A percentile compares a stretch with the other conserved stretches of the same genome.
Evolutionary conservation across 805 yeast species (phyloP).

Genomic region (Wickerhamiella alocasiicola): DNA sequence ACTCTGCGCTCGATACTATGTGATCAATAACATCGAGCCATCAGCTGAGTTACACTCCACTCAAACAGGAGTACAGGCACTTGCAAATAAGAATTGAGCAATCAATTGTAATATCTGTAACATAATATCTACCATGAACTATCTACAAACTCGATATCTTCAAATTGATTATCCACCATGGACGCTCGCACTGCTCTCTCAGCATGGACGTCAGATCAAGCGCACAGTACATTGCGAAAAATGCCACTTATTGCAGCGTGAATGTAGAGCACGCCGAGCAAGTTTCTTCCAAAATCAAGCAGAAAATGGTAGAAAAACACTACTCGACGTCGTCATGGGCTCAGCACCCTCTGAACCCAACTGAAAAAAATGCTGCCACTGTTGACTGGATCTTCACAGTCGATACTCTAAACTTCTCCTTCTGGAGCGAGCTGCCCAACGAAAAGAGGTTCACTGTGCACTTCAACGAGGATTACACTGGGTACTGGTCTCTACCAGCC

Average conservation of each 20-base stretch:
- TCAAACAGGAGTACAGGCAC: too few species aligned
- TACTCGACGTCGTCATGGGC: conserved; percentile 31
- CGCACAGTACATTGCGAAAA: conserved; percentile 23
- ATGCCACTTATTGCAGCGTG: conserved; percentile 26
- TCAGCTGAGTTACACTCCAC: too few species aligned
- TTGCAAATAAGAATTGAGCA: too few species aligned
- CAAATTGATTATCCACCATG: too few species aligned
- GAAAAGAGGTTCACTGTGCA: conserved; percentile 28
- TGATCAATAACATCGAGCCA: too few species aligned
- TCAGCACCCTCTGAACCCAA: conserved; percentile 28
- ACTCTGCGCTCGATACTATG: too few species aligned
- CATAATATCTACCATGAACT: too few species aligned
- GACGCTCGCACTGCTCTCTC: conserved; percentile 23
- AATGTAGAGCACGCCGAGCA: conserved; percentile 20
- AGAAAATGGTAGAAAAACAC: conserved; percentile 22
- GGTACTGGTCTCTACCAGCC: conserved; percentile 36
- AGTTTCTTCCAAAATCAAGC: conserved; percentile 24
- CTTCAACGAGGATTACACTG: conserved; percentile 29
- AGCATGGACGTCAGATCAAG: conserved; percentile 24
- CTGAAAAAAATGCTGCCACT: conserved; percentile 4
- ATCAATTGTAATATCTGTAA: too few species aligned
- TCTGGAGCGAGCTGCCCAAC: conserved; percentile 31
- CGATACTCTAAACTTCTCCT: conserved; percentile 33
- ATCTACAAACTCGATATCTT: too few species aligned
- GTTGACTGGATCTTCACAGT: conserved; percentile 33